These are phyloP conservation scores for Coelomomyces lativittatus DNA, from an alignment of 371 early-diverging fungal species.

Conservation along the genomic window DNA sequence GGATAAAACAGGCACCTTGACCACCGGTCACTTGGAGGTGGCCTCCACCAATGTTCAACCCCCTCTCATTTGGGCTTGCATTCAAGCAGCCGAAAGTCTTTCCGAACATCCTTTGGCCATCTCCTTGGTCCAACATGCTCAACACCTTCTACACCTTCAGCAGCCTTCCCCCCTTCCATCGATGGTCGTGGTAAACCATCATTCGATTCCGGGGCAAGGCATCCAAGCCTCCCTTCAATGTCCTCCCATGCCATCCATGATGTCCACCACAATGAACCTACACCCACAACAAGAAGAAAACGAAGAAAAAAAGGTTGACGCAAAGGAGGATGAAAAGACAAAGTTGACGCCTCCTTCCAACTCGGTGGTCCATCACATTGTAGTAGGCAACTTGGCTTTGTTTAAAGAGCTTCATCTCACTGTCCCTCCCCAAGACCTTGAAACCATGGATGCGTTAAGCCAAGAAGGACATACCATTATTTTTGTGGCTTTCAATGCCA, in stretches of 20 bases:
- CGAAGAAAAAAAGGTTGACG: too few relatives aligned
- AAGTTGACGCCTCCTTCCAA: too few relatives aligned
- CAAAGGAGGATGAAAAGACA: too few relatives aligned
- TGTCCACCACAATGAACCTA: too few relatives aligned
- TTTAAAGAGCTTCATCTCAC: constrained; percentile 12
- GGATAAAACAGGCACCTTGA: constrained; percentile 93
- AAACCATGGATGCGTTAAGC: constrained; percentile 9
- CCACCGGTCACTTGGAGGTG: constrained; percentile 61
- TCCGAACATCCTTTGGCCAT: constrained; percentile 1
- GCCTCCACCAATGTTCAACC: constrained; percentile 29
- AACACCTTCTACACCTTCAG: constrained; percentile 3
- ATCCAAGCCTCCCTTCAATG: too few relatives aligned
- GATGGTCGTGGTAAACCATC: too few relatives aligned
- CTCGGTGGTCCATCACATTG: too few relatives aligned
- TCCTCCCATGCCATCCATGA: too few relatives aligned
- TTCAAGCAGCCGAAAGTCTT: constrained; percentile 6
- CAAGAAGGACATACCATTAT: constrained; percentile 61
- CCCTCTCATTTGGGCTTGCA: constrained; percentile 10
- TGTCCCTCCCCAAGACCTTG: constrained; percentile 10
- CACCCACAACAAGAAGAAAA: too few relatives aligned
- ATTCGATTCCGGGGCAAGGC: too few relatives aligned
- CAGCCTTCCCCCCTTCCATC: constrained; percentile 1
- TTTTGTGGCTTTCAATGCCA: constrained; percentile 44
- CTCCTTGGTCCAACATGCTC: not conserved
- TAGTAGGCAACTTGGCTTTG: constrained; percentile 57